Evolutionary conservation across 169 alveolate species (phyloP).

Genomic region (Toxoplasma gondii): DNA sequence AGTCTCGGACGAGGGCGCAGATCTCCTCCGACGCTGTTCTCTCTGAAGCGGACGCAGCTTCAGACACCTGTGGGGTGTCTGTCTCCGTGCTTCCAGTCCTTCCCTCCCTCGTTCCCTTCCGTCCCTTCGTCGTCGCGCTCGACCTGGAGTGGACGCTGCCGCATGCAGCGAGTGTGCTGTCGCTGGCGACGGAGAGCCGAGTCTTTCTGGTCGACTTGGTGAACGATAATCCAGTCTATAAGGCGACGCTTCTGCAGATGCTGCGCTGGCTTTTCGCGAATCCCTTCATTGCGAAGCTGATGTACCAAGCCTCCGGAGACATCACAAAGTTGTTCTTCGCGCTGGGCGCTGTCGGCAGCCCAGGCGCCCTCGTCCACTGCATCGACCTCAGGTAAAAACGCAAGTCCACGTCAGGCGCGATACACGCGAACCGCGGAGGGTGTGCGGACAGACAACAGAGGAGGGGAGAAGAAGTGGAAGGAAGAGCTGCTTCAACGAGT

Average conservation of each 20-base stretch:
- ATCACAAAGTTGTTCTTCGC: conserved; percentile 40
- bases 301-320: conserved; percentile 65
- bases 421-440: not conserved
- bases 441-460: no score
- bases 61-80: no score
- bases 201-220: conserved; percentile 66
- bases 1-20: no score
- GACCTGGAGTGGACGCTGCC: conserved; percentile 72
- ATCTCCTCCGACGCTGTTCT: no score
- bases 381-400: conserved; percentile 1
- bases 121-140: conserved; percentile 44
- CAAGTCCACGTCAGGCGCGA: not conserved
- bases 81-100: not conserved
- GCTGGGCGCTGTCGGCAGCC: conserved; percentile 39
- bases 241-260: conserved; percentile 46
- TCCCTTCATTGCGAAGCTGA: conserved; percentile 68
- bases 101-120: not conserved
- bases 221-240: conserved; percentile 52
- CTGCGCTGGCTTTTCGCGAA: conserved; percentile 70
- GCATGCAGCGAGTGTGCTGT: conserved; percentile 63
- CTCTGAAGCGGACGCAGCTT: no score
- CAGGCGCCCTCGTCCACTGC: not conserved
- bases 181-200: conserved; percentile 61
- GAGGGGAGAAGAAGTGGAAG: no score
- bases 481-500: no score